phyloP scores from a whole-genome alignment of 345 rosid genomes.

The Psidium friedrichsthalianum region DNA sequence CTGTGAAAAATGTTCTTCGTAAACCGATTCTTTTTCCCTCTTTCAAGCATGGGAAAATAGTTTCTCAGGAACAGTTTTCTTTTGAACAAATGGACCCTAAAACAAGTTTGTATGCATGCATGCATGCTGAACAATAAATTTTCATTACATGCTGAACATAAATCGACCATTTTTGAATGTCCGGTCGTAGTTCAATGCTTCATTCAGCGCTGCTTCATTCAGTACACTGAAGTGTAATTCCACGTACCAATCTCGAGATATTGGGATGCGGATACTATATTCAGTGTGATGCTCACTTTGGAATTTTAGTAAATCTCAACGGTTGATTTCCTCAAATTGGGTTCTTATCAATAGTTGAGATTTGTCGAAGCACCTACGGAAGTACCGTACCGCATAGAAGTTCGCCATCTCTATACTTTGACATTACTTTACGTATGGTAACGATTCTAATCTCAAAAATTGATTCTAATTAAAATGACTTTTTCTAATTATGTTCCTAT shows the following conservation, averaged over 20 bases:
- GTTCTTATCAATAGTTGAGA: background rate
- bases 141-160: background rate
- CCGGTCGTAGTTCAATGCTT: background rate
- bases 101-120: background rate
- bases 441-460: no score
- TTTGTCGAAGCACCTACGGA: background rate
- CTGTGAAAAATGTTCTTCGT: no score
- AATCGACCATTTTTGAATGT: background rate
- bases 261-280: no score
- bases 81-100: no score
- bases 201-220: background rate
- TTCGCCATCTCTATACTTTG: background rate
- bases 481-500: no score
- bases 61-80: no score
- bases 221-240: background rate
- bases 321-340: background rate
- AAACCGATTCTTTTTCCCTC: no score
- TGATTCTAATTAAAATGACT: no score
- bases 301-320: background rate
- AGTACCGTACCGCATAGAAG: background rate
- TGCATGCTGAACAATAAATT: background rate
- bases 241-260: background rate
- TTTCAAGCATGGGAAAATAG: no score
- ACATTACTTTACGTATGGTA: background rate
- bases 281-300: background rate